Base-by-base conservation (phyloP, 148 eudicot genomes). In the Fallopia convolvulus region DNA sequence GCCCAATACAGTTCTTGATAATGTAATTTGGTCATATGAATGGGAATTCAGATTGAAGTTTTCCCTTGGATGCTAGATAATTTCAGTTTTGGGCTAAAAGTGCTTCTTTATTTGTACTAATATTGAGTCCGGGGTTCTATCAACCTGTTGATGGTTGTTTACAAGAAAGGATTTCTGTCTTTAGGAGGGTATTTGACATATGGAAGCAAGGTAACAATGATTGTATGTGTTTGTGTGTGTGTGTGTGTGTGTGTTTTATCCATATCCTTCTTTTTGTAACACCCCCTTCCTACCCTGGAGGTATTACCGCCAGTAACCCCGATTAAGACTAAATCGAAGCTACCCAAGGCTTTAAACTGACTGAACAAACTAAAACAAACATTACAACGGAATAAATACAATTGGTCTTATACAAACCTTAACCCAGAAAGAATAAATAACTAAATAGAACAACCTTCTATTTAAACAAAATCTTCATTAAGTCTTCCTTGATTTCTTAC, bases 111-210 rank as follows among this genome's bases (percentile, higher is more conserved):
- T 30, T 63, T 68, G 20, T 33, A 68, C 44, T 68, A 68, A 33
- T 36, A 13, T 65, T 82, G 58, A 23, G 80, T n/a, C 72, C 75
- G 92, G 99, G 99, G 99, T 82, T 97, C 99, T 77, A 92, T 95
- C 74, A 87, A 95, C 81, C 84, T 95, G 80, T 82, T 92, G 72
- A 74, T 91, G 82, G 94, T 97, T 79, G 97, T 92, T 33, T 92
- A 95, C 80, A 95, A 95, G 79, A 92, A 90, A 82, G 97, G 92
- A 77, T 86, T 95, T 75, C 83, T 77, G 79, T 80, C 87, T 44
- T 46, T 90, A 79, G 92, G 93, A 70, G 99, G 99, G 42, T 92
- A 88, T 85, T 82, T 92, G 89, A 90, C 97, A 36, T 82, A 92
- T 75, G 93, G 88, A 79, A 87, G 99, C 92, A 91, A 89, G 99